Evolutionary conservation across 495 filamentous ascomycete genomes (phyloP).

Genomic region (Aspergillus biplanus): DNA sequence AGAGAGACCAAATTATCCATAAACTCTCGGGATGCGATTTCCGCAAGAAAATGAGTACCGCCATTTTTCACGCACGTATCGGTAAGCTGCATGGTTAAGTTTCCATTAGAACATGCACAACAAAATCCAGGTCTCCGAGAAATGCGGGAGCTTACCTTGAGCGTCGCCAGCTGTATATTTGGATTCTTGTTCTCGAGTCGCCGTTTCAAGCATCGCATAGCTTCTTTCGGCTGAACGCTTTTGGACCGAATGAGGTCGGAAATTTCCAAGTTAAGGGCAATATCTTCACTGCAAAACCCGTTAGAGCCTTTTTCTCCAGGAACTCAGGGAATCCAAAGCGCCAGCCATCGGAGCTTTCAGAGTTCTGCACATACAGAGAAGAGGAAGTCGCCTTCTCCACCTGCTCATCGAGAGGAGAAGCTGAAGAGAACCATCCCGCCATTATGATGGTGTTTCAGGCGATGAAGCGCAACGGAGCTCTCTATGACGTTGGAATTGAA

Average conservation of each 20-base stretch:
- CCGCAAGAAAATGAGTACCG: slow-evolving; percentile 90
- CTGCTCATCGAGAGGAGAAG: slow-evolving; percentile 90
- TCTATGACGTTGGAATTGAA: slow-evolving; percentile 33
- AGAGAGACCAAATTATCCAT: slow-evolving; percentile 96
- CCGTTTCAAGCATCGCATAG: slow-evolving; percentile 92
- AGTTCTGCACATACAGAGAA: slow-evolving; percentile 67
- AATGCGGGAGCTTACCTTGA: slow-evolving; percentile 65
- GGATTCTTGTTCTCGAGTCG: slow-evolving; percentile 96
- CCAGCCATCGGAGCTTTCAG: neutral
- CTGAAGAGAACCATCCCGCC: slow-evolving; percentile 89
- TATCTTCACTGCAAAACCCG: slow-evolving; percentile 74
- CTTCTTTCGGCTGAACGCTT: slow-evolving; percentile 93
- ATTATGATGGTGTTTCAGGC: slow-evolving; percentile 55
- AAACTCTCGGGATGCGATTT: slow-evolving; percentile 95
- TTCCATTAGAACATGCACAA: slow-evolving; percentile 21
- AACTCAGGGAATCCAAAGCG: neutral
- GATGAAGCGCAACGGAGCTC: slow-evolving; percentile 13
- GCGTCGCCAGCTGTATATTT: slow-evolving; percentile 88
- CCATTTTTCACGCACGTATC: slow-evolving; percentile 99
- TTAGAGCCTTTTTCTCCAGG: slow-evolving; percentile 8
- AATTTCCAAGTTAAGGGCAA: slow-evolving; percentile 94
- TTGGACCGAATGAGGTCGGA: slow-evolving; percentile 96
- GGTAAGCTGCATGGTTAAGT: slow-evolving; percentile 62
- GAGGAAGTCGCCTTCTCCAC: slow-evolving; percentile 92
- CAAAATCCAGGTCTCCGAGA: neutral